Conservation (phyloP, 257 asterid species). For the Rhazya stricta region DNA sequence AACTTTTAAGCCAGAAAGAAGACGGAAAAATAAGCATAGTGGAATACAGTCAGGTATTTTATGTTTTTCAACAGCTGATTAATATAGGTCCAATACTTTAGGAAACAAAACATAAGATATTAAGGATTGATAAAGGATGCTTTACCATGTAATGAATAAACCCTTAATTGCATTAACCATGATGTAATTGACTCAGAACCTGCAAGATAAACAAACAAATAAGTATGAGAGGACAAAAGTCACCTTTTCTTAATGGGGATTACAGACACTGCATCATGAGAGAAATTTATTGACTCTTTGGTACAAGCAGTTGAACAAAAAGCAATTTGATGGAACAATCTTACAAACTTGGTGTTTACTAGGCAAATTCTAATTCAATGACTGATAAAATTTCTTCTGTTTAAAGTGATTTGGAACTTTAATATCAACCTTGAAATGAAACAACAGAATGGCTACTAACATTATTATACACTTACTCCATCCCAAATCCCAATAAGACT, state of each 20-base stretch:
- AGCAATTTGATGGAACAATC: not conserved
- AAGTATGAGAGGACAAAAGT: not conserved
- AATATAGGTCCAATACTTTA: not conserved
- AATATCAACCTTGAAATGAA: not conserved
- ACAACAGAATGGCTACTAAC: not conserved
- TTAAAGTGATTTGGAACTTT: not conserved
- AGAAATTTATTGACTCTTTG: not conserved
- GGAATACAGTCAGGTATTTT: not conserved
- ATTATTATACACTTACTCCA: not conserved
- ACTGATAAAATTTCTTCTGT: not conserved
- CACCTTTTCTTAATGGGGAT: not conserved
- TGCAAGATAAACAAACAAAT: constrained; percentile 20
- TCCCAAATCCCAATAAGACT: not conserved
- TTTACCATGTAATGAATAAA: constrained; percentile 69
- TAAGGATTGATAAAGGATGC: no score
- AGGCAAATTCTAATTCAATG: not conserved
- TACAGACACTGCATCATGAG: not conserved
- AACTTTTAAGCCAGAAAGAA: no score
- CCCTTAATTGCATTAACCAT: constrained; percentile 77
- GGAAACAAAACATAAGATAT: not conserved
- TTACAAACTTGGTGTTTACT: not conserved
- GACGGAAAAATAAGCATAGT: not conserved
- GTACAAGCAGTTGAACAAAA: not conserved
- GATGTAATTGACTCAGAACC: constrained; percentile 20
- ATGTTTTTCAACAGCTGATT: not conserved